Base-by-base conservation (phyloP, 441 rosid species). In the Mallotus japonicus region DNA sequence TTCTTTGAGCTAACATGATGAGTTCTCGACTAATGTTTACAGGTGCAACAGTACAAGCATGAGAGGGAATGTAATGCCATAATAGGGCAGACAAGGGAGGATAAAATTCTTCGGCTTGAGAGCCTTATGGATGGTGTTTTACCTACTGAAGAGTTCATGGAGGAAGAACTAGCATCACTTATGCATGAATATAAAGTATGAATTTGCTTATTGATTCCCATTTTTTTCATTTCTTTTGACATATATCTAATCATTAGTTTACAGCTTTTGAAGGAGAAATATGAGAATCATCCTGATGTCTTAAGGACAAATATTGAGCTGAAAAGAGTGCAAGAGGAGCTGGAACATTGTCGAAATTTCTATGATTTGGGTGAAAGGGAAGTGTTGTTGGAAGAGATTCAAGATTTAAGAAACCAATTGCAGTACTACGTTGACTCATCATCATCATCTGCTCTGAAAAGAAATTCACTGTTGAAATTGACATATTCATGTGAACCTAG, bases 41-140 rank as follows among this genome's bases (percentile, higher is more conserved):
- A 96, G 99, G 96, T 93, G 67, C 95, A 93, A 83, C 99, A 93
- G 77, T 93, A 92, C 87, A 93, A 93, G 86, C 97, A 93, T 79
- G 99, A 93, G 83, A 87, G 99, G 75, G 99, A 96, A 76, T 96
- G 98, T 86, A 93, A 87, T 80, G 92, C 97, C 57, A 80, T 93
- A 71, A 92, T 96, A 77, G 90, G 87, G 73, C 92, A 92, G 86
- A 93, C 92, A 58, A 87, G 89, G 84, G 98, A 96, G 82, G 97
- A 93, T 69, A 96, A 92, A 84, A 92, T 96, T 84, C 82, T 87
- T 77, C 95, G 92, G 59, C 93, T 96, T 67, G 98, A 93, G 84
- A 79, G 96, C 84, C 97, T 96, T 65, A 89, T 96, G 97, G 97
- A 90, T 76, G 98, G 99, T 62, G 93, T 93, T 74, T 86, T 96